These are phyloP conservation scores for Heterobasidion annosum DNA, from an alignment of 1,284 basidiomycete species.

Conservation along the genomic window DNA sequence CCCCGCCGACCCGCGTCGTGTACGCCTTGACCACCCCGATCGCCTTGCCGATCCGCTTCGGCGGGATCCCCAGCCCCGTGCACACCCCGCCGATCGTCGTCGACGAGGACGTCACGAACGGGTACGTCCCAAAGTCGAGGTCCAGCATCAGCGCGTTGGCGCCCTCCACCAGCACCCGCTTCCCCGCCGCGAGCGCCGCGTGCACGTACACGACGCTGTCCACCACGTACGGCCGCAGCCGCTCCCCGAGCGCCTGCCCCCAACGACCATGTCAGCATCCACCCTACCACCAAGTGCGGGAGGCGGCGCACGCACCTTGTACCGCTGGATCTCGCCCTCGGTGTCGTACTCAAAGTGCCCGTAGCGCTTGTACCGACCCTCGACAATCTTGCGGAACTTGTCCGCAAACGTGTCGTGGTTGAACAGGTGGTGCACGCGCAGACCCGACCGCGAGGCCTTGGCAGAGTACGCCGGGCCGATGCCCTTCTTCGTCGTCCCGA, in stretches of 20 bases:
- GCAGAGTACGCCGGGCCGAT: constrained; percentile 98
- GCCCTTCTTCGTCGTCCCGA: constrained; percentile 96
- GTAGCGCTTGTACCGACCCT: constrained; percentile 97
- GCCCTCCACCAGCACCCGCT: constrained; percentile 88
- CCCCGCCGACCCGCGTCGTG: constrained; percentile 94
- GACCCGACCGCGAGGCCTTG: constrained; percentile 93
- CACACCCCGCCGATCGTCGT: constrained; percentile 93
- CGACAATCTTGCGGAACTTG: constrained; percentile 95
- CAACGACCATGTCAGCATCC: not conserved
- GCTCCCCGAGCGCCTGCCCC: constrained; percentile 69
- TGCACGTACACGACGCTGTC: constrained; percentile 87
- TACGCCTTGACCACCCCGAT: constrained; percentile 98
- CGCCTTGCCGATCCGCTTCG: constrained; percentile 74
- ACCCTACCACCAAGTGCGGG: not conserved
- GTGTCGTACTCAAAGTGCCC: constrained; percentile 99
- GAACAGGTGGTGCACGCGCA: constrained; percentile 95
- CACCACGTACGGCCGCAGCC: constrained; percentile 82
- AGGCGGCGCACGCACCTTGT: constrained; percentile 52
- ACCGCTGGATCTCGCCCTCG: constrained; percentile 90
- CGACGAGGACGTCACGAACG: constrained; percentile 91
- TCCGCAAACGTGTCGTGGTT: constrained; percentile 79
- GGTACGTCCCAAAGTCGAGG: constrained; percentile 96
- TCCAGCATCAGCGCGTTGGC: constrained; percentile 99
- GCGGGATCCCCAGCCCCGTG: constrained; percentile 93
- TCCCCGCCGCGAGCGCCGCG: constrained; percentile 65